A percentile compares a stretch with the other conserved stretches of the same genome.
These are phyloP conservation scores for Ormosia semicastrata DNA, from an alignment of 306 rosid species.

Conservation along the genomic window DNA sequence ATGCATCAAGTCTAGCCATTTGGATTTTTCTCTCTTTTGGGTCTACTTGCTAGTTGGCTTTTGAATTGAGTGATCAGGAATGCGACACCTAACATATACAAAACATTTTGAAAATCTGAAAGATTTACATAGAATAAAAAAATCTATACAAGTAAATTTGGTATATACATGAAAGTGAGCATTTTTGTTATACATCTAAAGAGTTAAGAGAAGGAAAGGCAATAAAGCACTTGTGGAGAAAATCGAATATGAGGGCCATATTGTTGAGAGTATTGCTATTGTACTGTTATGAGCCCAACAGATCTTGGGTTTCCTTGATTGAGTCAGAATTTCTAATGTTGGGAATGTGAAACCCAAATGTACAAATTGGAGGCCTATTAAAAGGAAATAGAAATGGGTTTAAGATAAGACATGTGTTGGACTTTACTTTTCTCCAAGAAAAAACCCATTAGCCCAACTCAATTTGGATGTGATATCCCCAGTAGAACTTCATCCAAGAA, in stretches of 20 bases:
- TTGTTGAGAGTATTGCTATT: no score
- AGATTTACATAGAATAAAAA: not conserved
- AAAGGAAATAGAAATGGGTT: no score
- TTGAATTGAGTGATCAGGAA: not conserved
- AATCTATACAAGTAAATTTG: not conserved
- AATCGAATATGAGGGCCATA: not conserved
- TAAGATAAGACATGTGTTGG: not conserved
- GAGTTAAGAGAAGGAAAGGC: not conserved
- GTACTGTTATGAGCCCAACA: not conserved
- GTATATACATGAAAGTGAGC: not conserved
- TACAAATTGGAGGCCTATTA: not conserved
- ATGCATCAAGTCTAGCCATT: not conserved
- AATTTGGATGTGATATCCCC: conserved; percentile 24
- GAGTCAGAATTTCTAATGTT: not conserved
- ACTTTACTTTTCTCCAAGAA: conserved; percentile 6
- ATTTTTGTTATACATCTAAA: not conserved
- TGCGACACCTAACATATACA: not conserved
- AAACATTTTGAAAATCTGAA: not conserved
- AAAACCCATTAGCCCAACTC: conserved; percentile 21
- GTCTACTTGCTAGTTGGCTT: not conserved
- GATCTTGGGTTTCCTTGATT: not conserved
- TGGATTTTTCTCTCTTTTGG: not conserved
- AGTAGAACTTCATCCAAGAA: conserved; percentile 28
- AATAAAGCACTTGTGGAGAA: not conserved
- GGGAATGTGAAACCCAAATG: not conserved